These are phyloP conservation scores for Mycothermus thermophilus DNA, from an alignment of 495 filamentous ascomycete genomes.

Conservation along the genomic window DNA sequence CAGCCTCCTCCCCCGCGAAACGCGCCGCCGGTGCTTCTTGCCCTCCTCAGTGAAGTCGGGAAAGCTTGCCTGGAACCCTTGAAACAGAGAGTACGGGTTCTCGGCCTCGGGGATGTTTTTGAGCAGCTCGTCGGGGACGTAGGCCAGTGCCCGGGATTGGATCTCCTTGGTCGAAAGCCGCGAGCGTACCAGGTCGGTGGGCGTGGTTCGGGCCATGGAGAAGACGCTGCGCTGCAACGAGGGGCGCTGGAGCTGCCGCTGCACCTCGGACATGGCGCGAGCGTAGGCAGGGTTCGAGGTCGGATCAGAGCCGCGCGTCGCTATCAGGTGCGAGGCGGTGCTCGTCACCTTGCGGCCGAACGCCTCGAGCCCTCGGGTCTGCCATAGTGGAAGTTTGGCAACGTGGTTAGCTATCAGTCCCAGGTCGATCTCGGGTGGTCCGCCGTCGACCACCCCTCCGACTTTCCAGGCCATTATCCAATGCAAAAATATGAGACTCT, in stretches of 20 bases:
- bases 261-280: slow-evolving; percentile 75
- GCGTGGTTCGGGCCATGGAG: slow-evolving; percentile 71
- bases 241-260: slow-evolving; percentile 73
- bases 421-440: too few species aligned
- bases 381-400: slow-evolving; percentile 6
- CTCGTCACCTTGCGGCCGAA: slow-evolving; percentile 91
- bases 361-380: slow-evolving; percentile 82
- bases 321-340: slow-evolving; percentile 81
- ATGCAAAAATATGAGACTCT: too few species aligned
- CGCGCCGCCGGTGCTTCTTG: slow-evolving; percentile 55
- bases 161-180: slow-evolving; percentile 87
- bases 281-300: slow-evolving; percentile 55
- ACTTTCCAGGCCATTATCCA: too few species aligned
- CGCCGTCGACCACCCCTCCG: too few species aligned
- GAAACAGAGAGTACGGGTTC: slow-evolving; percentile 82
- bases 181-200: slow-evolving; percentile 83
- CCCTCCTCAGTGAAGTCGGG: slow-evolving; percentile 57
- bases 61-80: slow-evolving; percentile 86
- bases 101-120: slow-evolving; percentile 70
- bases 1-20: slow-evolving; percentile 58
- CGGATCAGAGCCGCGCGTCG: slow-evolving; percentile 49
- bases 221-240: slow-evolving; percentile 78
- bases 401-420: too few species aligned
- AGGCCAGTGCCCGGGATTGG: slow-evolving; percentile 81
- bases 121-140: slow-evolving; percentile 82